Evolutionary conservation across 1,139 yeast species (phyloP).

Genomic region (Suhomyces taliae): DNA sequence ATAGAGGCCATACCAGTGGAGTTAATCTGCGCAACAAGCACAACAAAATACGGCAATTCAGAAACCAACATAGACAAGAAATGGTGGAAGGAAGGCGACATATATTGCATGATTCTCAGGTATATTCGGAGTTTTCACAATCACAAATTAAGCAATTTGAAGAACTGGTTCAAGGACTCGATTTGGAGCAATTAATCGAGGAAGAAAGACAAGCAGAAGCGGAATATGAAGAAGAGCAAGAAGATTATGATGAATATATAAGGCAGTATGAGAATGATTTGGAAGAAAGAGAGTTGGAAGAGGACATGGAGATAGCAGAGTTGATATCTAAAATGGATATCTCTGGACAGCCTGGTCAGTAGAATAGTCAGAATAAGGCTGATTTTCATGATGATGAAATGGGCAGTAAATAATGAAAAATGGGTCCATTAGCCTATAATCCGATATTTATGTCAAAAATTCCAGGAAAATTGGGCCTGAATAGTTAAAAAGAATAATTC

Average conservation of each 20-base stretch:
- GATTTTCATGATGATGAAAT: too few species aligned
- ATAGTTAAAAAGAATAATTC: too few species aligned
- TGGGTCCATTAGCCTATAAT: too few species aligned
- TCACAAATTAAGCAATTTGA: constrained; percentile 20
- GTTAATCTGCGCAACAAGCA: constrained; percentile 30
- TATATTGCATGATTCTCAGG: constrained; percentile 25
- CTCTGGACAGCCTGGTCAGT: too few species aligned
- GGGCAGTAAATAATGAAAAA: too few species aligned
- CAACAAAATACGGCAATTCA: constrained; percentile 25
- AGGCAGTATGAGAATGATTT: constrained; percentile 17
- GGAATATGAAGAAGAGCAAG: constrained; percentile 7
- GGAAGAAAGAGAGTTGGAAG: constrained; percentile 18
- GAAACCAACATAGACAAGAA: constrained; percentile 31
- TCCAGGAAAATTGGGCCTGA: too few species aligned
- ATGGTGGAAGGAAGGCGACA: constrained; percentile 26
- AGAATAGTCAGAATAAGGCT: too few species aligned
- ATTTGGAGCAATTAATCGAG: constrained; percentile 30
- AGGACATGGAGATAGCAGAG: constrained; percentile 24
- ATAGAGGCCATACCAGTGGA: constrained; percentile 5
- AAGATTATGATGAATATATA: constrained; percentile 11
- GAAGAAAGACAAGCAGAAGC: constrained; percentile 27
- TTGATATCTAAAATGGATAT: constrained; percentile 16
- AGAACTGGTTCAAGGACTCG: constrained; percentile 19
- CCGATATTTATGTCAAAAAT: too few species aligned
- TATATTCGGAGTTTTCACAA: constrained; percentile 17